phyloP scores from a whole-genome alignment of 2,329 filamentous ascomycete genomes.

The Exophiala alcalophila region DNA sequence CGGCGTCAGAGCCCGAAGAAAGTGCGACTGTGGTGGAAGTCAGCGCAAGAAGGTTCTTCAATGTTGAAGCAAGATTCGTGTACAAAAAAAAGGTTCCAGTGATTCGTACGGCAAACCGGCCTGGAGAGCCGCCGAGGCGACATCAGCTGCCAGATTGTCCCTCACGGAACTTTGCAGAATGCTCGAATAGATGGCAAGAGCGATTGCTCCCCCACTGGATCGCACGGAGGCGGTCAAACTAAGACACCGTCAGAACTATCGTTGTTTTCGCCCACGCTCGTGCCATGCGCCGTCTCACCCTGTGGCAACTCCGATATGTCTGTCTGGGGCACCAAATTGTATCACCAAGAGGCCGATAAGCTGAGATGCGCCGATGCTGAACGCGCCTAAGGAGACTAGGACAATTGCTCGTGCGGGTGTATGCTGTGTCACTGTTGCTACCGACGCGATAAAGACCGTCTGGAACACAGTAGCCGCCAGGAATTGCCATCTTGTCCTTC shows the following conservation, averaged over 20 bases:
- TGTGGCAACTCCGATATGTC: constrained; percentile 9
- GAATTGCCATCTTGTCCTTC: constrained; percentile 5
- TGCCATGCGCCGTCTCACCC: constrained; percentile 1
- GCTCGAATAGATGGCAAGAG: constrained; percentile 1
- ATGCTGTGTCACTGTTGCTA: constrained; percentile 6
- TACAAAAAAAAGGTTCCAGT: constrained; percentile 2
- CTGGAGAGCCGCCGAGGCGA: constrained; percentile 2
- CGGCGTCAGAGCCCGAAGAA: background rate
- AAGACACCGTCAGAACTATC: background rate
- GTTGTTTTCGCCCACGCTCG: background rate
- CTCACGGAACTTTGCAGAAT: background rate
- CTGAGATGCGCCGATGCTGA: constrained; percentile 2
- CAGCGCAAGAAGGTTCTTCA: no score
- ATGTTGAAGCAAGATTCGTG: no score
- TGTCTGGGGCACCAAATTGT: constrained; percentile 2
- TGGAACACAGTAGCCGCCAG: background rate
- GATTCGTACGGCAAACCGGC: background rate
- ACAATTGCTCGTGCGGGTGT: constrained; percentile 7
- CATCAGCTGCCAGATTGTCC: background rate
- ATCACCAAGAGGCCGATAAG: background rate
- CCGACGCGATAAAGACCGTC: constrained; percentile 3
- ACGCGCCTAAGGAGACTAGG: constrained; percentile 2
- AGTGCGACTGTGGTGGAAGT: background rate
- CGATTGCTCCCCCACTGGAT: constrained; percentile 3
- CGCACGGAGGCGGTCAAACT: background rate